Base-by-base conservation (phyloP, 768 basidiomycete genomes). In the Galerina sulciceps region DNA sequence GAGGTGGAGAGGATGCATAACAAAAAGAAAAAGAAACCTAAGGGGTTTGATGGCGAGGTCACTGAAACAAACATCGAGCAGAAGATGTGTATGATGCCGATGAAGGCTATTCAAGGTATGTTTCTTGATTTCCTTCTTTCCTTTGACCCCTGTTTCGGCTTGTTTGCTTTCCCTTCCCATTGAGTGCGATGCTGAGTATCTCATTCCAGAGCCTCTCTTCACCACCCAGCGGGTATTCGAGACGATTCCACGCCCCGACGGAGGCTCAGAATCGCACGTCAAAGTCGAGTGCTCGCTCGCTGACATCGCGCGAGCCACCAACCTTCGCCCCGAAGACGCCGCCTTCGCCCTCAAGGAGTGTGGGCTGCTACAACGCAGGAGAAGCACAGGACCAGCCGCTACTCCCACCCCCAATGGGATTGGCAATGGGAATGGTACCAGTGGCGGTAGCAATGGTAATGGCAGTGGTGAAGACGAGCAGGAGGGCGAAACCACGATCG, bases 301-400 rank as follows among this genome's bases (percentile, higher is more conserved):
- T 9, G 87, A 92, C 36, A 85, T 98, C 56, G 89, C 94, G 1
- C 77, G 79, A 15, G 91, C 89, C 26, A 93, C 93, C 46, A 89
- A 91, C 72, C 76, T 99, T 53, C 84, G 92, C 1, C 71, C 87
- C 0, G 93, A 97, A 55, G 96, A 99, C 70, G 85, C 88, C 0
- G 90, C 93, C 0, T 95, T 93, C 73, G 93, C 95, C 2, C 72
- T 99, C 64, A 89, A 91, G 55, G 94, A 96, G 69, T 89, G 91
- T 59, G 94, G 94, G 26, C 72, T 98, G 53, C 79, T 97, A 15
- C 75, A 73, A 53, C 76, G 80, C 40, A 69, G 83, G 52, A 73
- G 77, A 48, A 46, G 66, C 22, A 38, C 66, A 65, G 42, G 69
- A 67, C 40, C 31, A 20, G 31, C 36, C 13, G 8, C 18, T 20